Evolutionary conservation across 176 grass and related monocot species (phyloP), one percentile per base, ranked within the genome.

Genomic region (Triticum aestivum): DNA sequence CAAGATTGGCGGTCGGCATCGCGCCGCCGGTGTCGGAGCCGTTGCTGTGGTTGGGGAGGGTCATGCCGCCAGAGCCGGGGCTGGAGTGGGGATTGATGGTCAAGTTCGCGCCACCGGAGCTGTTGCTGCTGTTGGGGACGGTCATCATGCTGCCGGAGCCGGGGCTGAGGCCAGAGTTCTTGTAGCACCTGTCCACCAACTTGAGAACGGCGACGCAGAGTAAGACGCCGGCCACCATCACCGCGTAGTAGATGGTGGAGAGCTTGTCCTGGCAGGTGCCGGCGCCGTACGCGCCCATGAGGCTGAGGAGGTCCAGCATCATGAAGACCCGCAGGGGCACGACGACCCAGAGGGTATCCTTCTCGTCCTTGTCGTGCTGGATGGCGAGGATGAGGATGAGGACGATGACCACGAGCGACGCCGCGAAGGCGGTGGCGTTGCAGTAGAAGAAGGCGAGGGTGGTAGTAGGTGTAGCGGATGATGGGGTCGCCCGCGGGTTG

Each of bases 351-450:
- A 52, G 4, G 49, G 49, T 6, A 0, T 52, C 49, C 13, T 52
- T 52, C 49, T 17, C 5, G 5, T 58, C 15, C 52, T 58, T 58
- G 52, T 58, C 52, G 18, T 58, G 52, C 2, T 2, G 5, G 52
- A 58, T 58, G 52, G 52, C 52, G 52, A 21, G 59, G 66, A 75
- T n/a, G 71, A 88, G 71, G 14, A 88, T 47, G 24, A 88, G 52
- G 26, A 88, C 63, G 3, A 83, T 70, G 54, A 88, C 63, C 15
- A 77, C 61, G 0, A 88, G 59, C 0, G 80, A 88, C 0, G 80
- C 35, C 7, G 73, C 62, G 72, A 88, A 84, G 3, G 80, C 80
- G 3, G 67, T 69, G 13, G 79, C 80, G 9, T 88, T 88, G 61
- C 29, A 71, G 61, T 87, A 75, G 79, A 68, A 88, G 70, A 88